Conservation (phyloP, 2,329 filamentous ascomycete species). For the Aspergillus persii region DNA sequence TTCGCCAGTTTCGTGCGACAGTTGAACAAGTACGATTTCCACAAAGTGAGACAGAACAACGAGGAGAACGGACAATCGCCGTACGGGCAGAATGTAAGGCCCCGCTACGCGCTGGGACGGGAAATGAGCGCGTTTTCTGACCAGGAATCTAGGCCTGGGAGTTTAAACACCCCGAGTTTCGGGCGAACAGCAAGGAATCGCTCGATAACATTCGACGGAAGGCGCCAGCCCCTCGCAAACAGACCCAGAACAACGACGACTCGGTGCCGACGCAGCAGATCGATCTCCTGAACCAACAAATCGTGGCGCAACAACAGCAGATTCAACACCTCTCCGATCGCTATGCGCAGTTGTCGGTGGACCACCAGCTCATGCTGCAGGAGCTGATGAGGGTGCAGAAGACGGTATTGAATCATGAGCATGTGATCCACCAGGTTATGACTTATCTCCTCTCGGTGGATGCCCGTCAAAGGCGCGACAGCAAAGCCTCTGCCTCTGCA, state of each 20-base stretch:
- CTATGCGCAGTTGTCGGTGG: conserved; percentile 72
- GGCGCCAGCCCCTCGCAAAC: conserved; percentile 84
- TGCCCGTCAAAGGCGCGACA: conserved; percentile 62
- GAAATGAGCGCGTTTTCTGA: conserved; percentile 10
- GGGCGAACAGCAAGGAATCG: conserved; percentile 91
- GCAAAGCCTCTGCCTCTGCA: conserved; percentile 42
- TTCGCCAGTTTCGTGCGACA: conserved; percentile 96
- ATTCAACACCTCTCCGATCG: conserved; percentile 82
- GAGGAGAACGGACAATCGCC: conserved; percentile 79
- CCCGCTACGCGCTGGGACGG: background rate
- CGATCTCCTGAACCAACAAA: conserved; percentile 80
- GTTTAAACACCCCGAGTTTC: conserved; percentile 96
- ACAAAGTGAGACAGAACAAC: conserved; percentile 91
- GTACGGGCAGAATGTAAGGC: conserved; percentile 71
- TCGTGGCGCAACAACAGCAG: conserved; percentile 88
- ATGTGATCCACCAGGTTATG: conserved; percentile 70
- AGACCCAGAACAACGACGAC: conserved; percentile 64
- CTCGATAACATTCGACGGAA: conserved; percentile 96
- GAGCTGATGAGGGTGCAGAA: conserved; percentile 65
- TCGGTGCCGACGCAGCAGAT: conserved; percentile 83
- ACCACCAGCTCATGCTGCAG: conserved; percentile 63
- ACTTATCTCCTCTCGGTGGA: conserved; percentile 65
- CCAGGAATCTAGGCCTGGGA: conserved; percentile 71
- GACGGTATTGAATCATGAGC: conserved; percentile 70
- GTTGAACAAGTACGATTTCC: conserved; percentile 96